A percentile compares a stretch with the other conserved stretches of the same genome.
Conservation (phyloP, 2,329 filamentous ascomycete genomes). For the Microsporum ferrugineum region DNA sequence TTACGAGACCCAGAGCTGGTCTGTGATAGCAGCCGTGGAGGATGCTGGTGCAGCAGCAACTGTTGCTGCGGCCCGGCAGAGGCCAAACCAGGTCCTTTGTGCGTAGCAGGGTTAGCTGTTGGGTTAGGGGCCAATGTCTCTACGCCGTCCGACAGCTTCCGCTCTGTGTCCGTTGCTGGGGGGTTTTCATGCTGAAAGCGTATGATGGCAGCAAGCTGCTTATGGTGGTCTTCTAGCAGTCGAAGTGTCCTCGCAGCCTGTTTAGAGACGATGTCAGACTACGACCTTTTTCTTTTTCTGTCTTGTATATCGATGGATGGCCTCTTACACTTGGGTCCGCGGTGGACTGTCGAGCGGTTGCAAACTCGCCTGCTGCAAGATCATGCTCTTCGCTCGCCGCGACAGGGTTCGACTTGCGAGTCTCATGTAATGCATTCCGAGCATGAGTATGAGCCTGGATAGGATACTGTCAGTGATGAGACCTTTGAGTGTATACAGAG, state of each 20-base stretch:
- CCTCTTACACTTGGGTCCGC: constrained; percentile 44
- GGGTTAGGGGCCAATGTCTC: constrained; percentile 10
- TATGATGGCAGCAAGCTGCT: constrained; percentile 68
- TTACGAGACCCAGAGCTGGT: constrained; percentile 50
- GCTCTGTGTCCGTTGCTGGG: constrained; percentile 9
- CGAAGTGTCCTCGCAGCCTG: constrained; percentile 74
- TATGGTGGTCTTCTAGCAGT: constrained; percentile 80
- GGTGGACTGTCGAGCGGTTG: constrained; percentile 65
- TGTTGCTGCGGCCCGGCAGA: constrained; percentile 14
- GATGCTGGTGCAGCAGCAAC: constrained; percentile 21
- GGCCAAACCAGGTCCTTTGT: neutral
- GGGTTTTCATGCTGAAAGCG: constrained; percentile 53
- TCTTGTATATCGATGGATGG: neutral
- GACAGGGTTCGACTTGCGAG: constrained; percentile 55
- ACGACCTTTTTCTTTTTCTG: neutral
- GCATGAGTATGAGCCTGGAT: constrained; percentile 76
- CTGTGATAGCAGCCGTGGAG: constrained; percentile 28
- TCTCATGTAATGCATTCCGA: constrained; percentile 66
- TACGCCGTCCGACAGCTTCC: constrained; percentile 8
- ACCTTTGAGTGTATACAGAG: neutral
- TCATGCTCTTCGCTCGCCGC: constrained; percentile 82
- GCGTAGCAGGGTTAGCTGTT: constrained; percentile 11
- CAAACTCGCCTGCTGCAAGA: constrained; percentile 77
- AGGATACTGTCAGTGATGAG: constrained; percentile 6
- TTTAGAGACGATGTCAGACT: constrained; percentile 30